phyloP scores from a whole-genome alignment of 306 rosid genomes.

The Amphicarpaea edgeworthii region DNA sequence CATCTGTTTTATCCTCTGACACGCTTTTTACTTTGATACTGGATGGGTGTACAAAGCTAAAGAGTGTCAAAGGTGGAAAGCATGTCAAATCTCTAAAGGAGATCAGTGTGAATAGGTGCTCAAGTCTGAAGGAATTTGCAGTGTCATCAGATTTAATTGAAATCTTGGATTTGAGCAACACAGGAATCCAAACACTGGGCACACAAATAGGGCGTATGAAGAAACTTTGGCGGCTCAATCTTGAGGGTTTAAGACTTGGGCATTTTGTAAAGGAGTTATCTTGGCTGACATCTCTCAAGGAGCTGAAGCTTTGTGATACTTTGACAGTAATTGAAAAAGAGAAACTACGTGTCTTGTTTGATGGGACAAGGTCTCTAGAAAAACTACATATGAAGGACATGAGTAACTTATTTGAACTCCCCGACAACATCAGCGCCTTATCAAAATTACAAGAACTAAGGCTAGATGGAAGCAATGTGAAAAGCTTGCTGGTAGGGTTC shows the following conservation, averaged over 20 bases:
- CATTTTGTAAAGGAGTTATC: constrained; percentile 11
- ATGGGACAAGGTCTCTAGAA: background rate
- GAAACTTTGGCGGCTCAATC: constrained; percentile 11
- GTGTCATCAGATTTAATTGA: constrained; percentile 17
- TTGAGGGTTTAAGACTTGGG: background rate
- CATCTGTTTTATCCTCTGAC: background rate
- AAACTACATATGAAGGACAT: background rate
- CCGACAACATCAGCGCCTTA: constrained; percentile 25
- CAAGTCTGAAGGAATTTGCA: constrained; percentile 31
- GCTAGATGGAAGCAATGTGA: constrained; percentile 34
- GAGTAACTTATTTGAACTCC: constrained; percentile 33
- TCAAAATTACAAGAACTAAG: background rate
- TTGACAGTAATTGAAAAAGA: background rate
- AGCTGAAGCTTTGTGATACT: background rate
- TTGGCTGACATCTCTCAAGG: background rate
- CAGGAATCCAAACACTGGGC: constrained; percentile 30
- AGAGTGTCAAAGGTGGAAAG: background rate
- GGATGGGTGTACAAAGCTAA: background rate
- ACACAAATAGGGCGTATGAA: constrained; percentile 6
- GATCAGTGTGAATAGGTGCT: constrained; percentile 14
- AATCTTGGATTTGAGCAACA: constrained; percentile 42
- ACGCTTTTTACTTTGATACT: constrained; percentile 33
- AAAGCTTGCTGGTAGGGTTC: too few species aligned
- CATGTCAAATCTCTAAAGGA: constrained; percentile 14
- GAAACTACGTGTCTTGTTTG: background rate